Conservation (phyloP, 108 stramenopile genomes). For the Pseudonitzschia multiseries region DNA sequence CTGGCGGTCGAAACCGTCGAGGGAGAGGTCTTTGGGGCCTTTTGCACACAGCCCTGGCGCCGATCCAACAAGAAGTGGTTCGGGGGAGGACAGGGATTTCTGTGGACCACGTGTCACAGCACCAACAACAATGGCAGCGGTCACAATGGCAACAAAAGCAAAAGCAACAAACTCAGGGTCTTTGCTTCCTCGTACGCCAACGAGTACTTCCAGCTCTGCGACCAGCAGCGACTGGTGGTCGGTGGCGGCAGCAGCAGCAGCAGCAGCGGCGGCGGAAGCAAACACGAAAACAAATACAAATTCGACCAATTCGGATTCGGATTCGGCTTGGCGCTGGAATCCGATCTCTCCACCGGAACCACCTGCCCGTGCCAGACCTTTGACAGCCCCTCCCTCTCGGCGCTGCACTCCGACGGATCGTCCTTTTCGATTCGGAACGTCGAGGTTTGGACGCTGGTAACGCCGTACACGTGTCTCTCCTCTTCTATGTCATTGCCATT, state of each 20-base stretch:
- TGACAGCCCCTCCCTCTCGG: conserved; percentile 55
- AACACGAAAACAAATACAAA: too few relatives aligned
- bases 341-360: conserved; percentile 57
- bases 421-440: conserved; percentile 71
- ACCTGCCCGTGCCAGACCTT: conserved; percentile 64
- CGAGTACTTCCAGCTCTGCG: conserved; percentile 65
- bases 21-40: conserved; percentile 81
- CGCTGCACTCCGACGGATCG: conserved; percentile 42
- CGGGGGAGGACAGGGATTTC: conserved; percentile 61
- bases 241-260: conserved; percentile 69
- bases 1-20: conserved; percentile 73
- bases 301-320: too few relatives aligned
- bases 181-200: conserved; percentile 66
- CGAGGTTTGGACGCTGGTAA: conserved; percentile 73
- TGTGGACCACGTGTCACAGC: conserved; percentile 31
- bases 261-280: too few relatives aligned
- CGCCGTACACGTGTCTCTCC: conserved; percentile 39
- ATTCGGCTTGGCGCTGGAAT: conserved; percentile 65
- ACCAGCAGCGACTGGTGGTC: conserved; percentile 53
- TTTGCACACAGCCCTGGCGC: conserved; percentile 61
- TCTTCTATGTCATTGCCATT: too few relatives aligned
- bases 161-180: conserved; percentile 60
- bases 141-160: conserved; percentile 51
- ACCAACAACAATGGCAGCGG: conserved; percentile 29
- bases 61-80: conserved; percentile 58